These are phyloP conservation scores for Styphnolobium japonicum DNA, from an alignment of 306 rosid species.

Conservation along the genomic window DNA sequence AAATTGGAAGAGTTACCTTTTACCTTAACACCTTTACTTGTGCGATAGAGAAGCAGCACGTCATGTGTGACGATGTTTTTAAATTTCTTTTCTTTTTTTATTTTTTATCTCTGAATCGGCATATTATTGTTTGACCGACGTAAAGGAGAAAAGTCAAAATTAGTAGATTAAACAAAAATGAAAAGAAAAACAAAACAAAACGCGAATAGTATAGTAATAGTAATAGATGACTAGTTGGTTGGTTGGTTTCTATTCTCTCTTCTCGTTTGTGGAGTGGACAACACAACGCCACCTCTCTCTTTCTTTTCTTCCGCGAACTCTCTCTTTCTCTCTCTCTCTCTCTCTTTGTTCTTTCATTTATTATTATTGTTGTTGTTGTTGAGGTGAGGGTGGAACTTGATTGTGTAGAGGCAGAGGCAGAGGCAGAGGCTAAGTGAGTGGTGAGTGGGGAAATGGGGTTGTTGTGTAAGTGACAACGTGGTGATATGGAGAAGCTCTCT, in stretches of 20 bases:
- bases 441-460: background rate
- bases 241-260: conserved; percentile 85
- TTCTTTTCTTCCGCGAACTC: background rate
- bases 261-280: conserved; percentile 88
- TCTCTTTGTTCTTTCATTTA: background rate
- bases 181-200: background rate
- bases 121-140: background rate
- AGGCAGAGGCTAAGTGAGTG: background rate
- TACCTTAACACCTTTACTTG: no score
- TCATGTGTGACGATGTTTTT: no score
- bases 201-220: conserved; percentile 2
- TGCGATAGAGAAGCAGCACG: no score
- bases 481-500: conserved; percentile 34
- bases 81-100: no score
- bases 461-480: conserved; percentile 14
- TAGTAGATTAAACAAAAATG: background rate
- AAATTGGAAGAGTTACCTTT: no score
- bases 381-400: conserved; percentile 17
- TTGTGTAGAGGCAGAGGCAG: background rate
- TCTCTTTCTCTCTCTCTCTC: background rate
- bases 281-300: conserved; percentile 52
- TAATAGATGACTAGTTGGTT: conserved; percentile 31
- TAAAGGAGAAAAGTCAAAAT: background rate
- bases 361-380: background rate
- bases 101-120: no score